A percentile compares a stretch with the other conserved stretches of the same genome.
Conservation (phyloP, 2,329 filamentous ascomycete genomes). For the Fusarium algeriense region DNA sequence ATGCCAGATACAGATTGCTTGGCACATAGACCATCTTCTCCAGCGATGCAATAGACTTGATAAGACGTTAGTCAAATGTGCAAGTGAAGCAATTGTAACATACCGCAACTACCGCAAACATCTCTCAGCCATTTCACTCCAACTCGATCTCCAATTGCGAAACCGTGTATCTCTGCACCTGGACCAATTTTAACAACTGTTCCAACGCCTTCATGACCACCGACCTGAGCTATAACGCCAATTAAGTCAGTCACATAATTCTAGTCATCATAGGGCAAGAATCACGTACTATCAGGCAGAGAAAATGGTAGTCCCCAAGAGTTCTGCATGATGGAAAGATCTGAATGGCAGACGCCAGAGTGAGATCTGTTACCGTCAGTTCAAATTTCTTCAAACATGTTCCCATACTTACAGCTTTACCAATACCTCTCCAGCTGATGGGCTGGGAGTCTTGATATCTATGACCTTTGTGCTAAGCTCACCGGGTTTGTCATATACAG, state of each 20-base stretch:
- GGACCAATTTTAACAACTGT: not conserved
- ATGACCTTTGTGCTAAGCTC: not conserved
- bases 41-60: not conserved
- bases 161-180: not conserved
- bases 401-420: not conserved
- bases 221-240: not conserved
- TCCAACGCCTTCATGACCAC: not conserved
- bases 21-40: not conserved
- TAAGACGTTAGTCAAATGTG: rapidly evolving
- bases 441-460: not conserved
- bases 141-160: not conserved
- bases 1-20: not conserved
- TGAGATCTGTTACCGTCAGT: not conserved
- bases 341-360: not conserved
- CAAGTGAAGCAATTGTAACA: rapidly evolving
- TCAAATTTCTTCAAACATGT: not conserved
- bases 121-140: not conserved
- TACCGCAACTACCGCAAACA: not conserved
- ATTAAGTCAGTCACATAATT: too few relatives aligned
- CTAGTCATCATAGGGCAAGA: too few relatives aligned
- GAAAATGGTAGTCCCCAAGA: not conserved
- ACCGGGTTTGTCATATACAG: not conserved
- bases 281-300: not conserved
- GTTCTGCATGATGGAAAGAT: not conserved
- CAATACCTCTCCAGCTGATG: not conserved